phyloP scores from a whole-genome alignment of 306 rosid genomes.

The Cercis canadensis region DNA sequence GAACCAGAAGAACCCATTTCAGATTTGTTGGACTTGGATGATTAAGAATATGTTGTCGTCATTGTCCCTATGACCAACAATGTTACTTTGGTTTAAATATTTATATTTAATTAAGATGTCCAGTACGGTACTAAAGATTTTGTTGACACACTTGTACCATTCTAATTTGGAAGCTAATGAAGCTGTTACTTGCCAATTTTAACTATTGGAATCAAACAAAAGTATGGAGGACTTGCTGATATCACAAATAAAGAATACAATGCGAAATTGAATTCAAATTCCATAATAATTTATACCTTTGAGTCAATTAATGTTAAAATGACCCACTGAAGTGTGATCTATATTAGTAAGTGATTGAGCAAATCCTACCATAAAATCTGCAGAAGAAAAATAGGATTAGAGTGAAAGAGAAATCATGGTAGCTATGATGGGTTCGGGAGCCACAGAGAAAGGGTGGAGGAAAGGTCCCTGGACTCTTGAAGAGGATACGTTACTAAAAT shows the following conservation, averaged over 20 bases:
- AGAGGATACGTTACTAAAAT: too few species aligned
- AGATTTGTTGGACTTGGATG: neutral
- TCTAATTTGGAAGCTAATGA: constrained; percentile 37
- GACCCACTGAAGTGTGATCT: constrained; percentile 15
- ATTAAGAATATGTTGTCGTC: constrained; percentile 24
- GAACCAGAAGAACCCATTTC: constrained; percentile 55
- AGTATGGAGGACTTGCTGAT: constrained; percentile 21
- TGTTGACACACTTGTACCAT: constrained; percentile 35
- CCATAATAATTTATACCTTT: neutral
- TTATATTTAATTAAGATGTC: constrained; percentile 30
- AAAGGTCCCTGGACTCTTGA: too few species aligned
- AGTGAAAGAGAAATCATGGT: too few species aligned
- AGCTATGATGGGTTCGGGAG: too few species aligned
- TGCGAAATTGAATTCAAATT: constrained; percentile 40
- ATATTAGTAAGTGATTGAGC: constrained; percentile 32
- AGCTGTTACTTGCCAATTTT: constrained; percentile 34
- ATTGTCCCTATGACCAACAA: neutral
- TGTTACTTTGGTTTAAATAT: neutral
- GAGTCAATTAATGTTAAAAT: constrained; percentile 6
- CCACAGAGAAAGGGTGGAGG: too few species aligned
- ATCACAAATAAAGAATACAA: constrained; percentile 32
- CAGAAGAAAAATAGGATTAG: too few species aligned
- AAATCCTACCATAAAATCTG: constrained; percentile 29
- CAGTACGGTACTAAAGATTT: constrained; percentile 37
- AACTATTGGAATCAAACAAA: constrained; percentile 25